A percentile compares a stretch with the other conserved stretches of the same genome.
These are phyloP conservation scores for Suillus occidentalis DNA, from an alignment of 768 basidiomycete genomes.

Conservation along the genomic window DNA sequence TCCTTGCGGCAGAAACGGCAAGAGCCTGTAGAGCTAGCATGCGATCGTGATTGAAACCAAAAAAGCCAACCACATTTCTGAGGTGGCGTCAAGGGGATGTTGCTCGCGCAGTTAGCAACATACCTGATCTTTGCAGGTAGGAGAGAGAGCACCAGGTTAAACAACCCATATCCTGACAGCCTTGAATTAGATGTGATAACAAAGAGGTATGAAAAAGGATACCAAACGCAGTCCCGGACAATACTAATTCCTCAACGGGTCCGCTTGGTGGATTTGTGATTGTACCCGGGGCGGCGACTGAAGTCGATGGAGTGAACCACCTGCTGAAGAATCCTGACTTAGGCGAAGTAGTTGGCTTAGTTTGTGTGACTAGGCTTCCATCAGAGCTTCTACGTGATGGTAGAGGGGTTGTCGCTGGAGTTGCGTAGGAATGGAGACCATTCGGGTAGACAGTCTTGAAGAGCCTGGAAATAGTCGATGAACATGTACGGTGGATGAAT, in stretches of 20 bases:
- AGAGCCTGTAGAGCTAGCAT: slow-evolving; percentile 67
- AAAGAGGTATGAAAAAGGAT: slow-evolving; percentile 17
- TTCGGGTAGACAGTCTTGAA: slow-evolving; percentile 68
- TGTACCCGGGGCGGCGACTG: slow-evolving; percentile 21
- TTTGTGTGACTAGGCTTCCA: slow-evolving; percentile 17
- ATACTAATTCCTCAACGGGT: slow-evolving; percentile 67
- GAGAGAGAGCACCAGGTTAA: slow-evolving; percentile 79
- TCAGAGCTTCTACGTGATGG: slow-evolving; percentile 38
- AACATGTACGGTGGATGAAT: slow-evolving; percentile 7
- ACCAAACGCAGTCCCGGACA: slow-evolving; percentile 81
- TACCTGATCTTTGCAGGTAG: slow-evolving; percentile 72
- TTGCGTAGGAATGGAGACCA: slow-evolving; percentile 48
- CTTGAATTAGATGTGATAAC: not conserved
- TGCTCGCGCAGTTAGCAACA: slow-evolving; percentile 16
- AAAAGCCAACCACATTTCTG: slow-evolving; percentile 70
- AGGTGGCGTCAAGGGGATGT: not conserved
- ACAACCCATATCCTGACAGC: slow-evolving; percentile 54
- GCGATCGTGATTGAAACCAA: slow-evolving; percentile 76
- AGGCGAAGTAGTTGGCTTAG: slow-evolving; percentile 15
- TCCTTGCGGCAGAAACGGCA: slow-evolving; percentile 61
- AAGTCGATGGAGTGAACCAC: slow-evolving; percentile 26
- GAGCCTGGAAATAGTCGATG: slow-evolving; percentile 39
- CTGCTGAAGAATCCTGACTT: slow-evolving; percentile 39
- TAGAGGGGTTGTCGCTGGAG: slow-evolving; percentile 37
- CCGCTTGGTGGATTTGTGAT: slow-evolving; percentile 42